Evolutionary conservation across 2,329 filamentous ascomycete species (phyloP), one percentile per base, ranked within the genome.

Genomic region (Colletotrichum sp.): DNA sequence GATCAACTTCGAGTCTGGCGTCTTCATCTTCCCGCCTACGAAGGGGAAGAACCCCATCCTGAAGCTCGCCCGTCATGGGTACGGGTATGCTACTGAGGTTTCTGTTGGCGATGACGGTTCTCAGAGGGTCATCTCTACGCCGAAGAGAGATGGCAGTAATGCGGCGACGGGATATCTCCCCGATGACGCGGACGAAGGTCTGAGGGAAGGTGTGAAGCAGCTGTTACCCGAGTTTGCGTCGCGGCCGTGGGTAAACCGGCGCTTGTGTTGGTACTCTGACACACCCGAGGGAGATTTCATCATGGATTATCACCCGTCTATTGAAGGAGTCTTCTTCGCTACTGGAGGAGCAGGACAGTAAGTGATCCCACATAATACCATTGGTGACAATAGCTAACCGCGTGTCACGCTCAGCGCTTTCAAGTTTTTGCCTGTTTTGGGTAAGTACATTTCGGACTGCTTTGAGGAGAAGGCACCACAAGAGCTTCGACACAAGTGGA

Each of bases 101-200:
- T 93, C 94, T 24, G 88, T 98, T 4, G 68, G 36, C 7, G 68
- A 34, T 4, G 18, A 18, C 1, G 44, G n/a, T 21, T 44, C 44
- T 13, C 24, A 18, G 36, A 62, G 57, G 21, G 66, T 21, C 16
- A 63, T 76, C 83, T 96, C 5, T 94, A 95, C 1, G 91, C 95
- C 1, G 95, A 5, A 69, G 79, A 3, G 79, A 80, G 1, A 64
- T 70, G 0, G 30, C 2, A 80, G 81, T 1, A 84, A 89, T 0
- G 87, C 87, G 1, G 95, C n/a, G 94, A 95, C 12, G 96, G 95
- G 95, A 94, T 86, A 80, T 28, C 83, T 90, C 10, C 88, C 94
- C 90, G 93, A 93, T 87, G 92, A 93, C 78, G 92, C 89, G 1
- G 85, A 91, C 52, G 77, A 84, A 26, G 90, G 86, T 8, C 88